These are phyloP conservation scores for Ceriops tagal DNA, from an alignment of 345 rosid genomes.

Conservation along the genomic window DNA sequence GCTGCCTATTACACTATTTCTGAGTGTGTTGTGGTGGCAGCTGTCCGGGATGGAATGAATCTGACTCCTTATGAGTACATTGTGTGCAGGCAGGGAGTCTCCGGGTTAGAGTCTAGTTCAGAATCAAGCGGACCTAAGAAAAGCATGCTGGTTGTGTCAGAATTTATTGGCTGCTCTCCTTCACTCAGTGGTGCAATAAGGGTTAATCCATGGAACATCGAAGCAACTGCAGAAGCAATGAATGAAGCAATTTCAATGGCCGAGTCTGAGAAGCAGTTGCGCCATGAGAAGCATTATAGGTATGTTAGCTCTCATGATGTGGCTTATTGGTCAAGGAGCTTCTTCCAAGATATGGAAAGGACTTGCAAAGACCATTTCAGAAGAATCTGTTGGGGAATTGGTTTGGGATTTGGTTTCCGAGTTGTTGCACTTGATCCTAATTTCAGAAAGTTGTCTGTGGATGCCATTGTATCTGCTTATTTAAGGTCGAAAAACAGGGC, in stretches of 20 bases:
- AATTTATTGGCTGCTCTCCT: constrained; percentile 84
- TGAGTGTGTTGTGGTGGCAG: constrained; percentile 70
- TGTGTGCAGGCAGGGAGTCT: constrained; percentile 62
- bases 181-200: constrained; percentile 78
- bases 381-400: constrained; percentile 72
- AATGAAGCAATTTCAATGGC: constrained; percentile 63
- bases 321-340: constrained; percentile 72
- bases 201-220: constrained; percentile 70
- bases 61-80: constrained; percentile 72
- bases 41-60: constrained; percentile 85
- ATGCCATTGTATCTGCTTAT: constrained; percentile 51
- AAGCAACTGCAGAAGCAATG: constrained; percentile 72
- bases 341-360: constrained; percentile 74
- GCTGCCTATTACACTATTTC: constrained; percentile 64
- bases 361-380: constrained; percentile 66
- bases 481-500: constrained; percentile 57
- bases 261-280: constrained; percentile 61
- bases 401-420: constrained; percentile 71
- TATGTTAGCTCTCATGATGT: constrained; percentile 73
- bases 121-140: constrained; percentile 44
- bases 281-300: constrained; percentile 94
- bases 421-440: constrained; percentile 73
- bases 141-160: constrained; percentile 76
- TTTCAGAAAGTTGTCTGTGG: constrained; percentile 56
- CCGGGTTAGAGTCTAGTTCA: constrained; percentile 33